phyloP scores from a whole-genome alignment of 2,329 filamentous ascomycete genomes.

The Phyllosticta citriasiana region DNA sequence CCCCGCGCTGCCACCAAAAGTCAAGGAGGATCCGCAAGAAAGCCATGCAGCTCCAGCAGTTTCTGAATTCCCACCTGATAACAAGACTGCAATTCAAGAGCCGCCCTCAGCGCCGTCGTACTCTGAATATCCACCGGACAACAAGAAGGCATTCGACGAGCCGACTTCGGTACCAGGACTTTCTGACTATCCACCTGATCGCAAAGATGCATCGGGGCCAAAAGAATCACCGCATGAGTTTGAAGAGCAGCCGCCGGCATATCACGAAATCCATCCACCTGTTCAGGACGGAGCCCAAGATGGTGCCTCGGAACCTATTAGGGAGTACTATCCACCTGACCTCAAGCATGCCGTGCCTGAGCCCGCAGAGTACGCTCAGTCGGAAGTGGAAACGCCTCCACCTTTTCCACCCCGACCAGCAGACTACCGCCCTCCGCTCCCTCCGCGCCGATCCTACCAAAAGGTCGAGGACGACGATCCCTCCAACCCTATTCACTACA shows the following conservation, averaged over 20 bases:
- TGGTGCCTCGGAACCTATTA: neutral
- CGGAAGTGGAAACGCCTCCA: neutral
- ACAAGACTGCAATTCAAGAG: too few species aligned
- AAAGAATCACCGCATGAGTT: neutral
- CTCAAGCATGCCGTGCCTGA: neutral
- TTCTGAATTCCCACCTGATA: neutral
- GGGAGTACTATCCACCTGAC: neutral
- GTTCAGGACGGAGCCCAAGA: neutral
- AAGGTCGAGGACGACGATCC: slow-evolving; percentile 7
- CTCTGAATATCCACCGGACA: neutral
- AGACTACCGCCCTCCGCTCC: slow-evolving; percentile 9
- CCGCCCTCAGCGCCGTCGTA: neutral
- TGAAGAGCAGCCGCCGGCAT: neutral
- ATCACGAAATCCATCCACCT: neutral
- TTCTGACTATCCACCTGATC: neutral
- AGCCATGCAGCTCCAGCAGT: neutral
- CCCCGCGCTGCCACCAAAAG: neutral
- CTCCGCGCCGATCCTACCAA: slow-evolving; percentile 8
- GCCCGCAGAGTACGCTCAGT: neutral
- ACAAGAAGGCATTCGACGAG: neutral
- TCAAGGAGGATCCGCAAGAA: neutral
- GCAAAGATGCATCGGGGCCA: neutral
- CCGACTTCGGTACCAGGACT: neutral
- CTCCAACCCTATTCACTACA: slow-evolving; percentile 29
- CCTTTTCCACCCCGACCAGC: slow-evolving; percentile 5